Evolutionary conservation across 805 yeast species (phyloP), one percentile per base, ranked within the genome.

Genomic region (Lipomyces chichibuensis): DNA sequence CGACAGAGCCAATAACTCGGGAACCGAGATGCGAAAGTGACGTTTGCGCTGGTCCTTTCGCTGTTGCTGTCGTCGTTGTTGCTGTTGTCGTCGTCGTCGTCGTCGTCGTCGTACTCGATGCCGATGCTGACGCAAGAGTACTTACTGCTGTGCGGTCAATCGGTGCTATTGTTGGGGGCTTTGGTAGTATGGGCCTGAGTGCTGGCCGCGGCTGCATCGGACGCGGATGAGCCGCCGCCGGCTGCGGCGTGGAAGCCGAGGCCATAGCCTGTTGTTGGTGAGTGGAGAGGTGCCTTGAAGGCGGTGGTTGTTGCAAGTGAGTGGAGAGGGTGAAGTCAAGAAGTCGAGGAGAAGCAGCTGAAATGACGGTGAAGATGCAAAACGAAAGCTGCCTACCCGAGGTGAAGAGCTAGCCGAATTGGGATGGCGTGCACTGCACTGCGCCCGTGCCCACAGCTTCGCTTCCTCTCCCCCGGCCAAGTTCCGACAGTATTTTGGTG

Each of bases 1-100:
- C 71, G 63, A 69, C 71, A 27, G 70, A 66, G 65, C 70, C 70
- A 23, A 69, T 60, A 43, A 69, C 68, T 46, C 70, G 66, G 6
- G 69, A 59, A 52, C 64, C 60, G 33, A 69, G 49, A 11, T 51
- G 53, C 20, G 65, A 56, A 20, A 62, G 59, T 4, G 65, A 37
- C 25, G 60, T 27, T 27, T 33, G n/a, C 51, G 65, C 35, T 5
- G 49, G 23, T 23, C 56, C 46, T n/a, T 60, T 20, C 35, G 65
- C 29, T 14, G 60, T 8, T 20, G 54, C 9, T 7, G 55, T n/a
- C 7, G n/a, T 17, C 14, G 32, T 20, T 6, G 55, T 13, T 4
- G 60, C n/a, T 5, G 65, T 14, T 13, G 57, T 1, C 14, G 20
- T 7, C 11, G 57, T 20, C 17, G 62, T 7, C 13, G 57, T 14